Base-by-base conservation (phyloP, 768 basidiomycete species). In the Suillus placidus region DNA sequence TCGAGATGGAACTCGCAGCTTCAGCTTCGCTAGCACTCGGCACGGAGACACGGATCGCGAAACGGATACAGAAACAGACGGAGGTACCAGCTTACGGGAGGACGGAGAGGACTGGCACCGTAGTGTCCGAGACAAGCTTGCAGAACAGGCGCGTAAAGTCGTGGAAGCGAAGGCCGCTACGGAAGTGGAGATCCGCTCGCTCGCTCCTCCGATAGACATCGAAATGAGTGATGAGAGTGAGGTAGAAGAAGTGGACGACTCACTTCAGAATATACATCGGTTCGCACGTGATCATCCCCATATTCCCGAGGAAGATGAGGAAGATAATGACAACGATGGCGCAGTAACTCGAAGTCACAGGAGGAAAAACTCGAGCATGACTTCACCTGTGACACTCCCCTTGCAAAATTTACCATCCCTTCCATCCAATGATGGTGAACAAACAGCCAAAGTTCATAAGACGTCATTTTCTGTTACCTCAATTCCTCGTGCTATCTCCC, bases 151-250 rank as follows among this genome's bases (percentile, higher is more conserved):
- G 18, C 82, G 86, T 67, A 81, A 81, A 69, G 88, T 85, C 12
- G 83, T 89, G 38, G 85, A 86, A 73, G 77, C 74, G 23, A 67
- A 75, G 26, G 68, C 73, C 51, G 71, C 72, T 37, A 64, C 66
- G 58, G 85, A 88, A 68, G 83, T 83, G 7, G 80, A 84, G 69
- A 83, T 82, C 64, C 79, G 74, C 45, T 73, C 79, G 20, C 69
- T 75, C 30, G 83, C 79, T 16, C 91, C 89, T 8, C 91, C 92
- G 4, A 91, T 92, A 52, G 83, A 88, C 34, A 87, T 90, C 34
- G 91, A 93, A 72, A 62, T 92, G 70, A 92, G 91, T 69, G 92
- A 93, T 73, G 91, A 92, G 74, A 92, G 91, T 68, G 92, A 91
- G n/a, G 83, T 71, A 47, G 85, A 83, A 26, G 89, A 91, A 63